A percentile compares a stretch with the other conserved stretches of the same genome.
Conservation (phyloP, 257 asterid species). For the Rubia yunnanensis region DNA sequence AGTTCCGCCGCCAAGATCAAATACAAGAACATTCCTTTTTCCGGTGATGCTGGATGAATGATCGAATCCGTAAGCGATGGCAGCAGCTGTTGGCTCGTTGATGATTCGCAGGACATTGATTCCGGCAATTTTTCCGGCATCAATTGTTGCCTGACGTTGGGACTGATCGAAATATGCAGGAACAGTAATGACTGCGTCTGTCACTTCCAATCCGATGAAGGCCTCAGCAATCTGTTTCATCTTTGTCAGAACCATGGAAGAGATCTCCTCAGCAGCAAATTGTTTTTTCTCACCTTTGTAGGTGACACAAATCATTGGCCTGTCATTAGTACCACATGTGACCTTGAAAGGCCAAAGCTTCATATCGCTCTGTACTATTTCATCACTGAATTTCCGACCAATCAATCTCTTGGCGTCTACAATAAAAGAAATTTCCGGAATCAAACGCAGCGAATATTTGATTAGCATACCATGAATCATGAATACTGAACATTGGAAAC, state of each 20-base stretch:
- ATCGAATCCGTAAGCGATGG: not conserved
- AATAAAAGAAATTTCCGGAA: not conserved
- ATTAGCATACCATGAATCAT: no score
- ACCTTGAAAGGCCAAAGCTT: conserved; percentile 4
- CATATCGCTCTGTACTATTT: not conserved
- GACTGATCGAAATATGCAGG: not conserved
- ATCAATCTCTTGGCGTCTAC: conserved; percentile 3
- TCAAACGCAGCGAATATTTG: no score
- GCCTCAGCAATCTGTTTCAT: not conserved
- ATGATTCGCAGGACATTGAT: not conserved
- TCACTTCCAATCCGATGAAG: not conserved
- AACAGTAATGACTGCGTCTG: not conserved
- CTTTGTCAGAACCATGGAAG: not conserved
- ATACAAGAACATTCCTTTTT: not conserved
- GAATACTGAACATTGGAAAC: no score
- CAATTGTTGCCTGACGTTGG: not conserved
- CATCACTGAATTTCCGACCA: not conserved
- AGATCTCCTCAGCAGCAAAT: not conserved
- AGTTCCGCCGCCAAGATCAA: not conserved
- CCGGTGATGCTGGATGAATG: not conserved
- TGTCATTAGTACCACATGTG: not conserved
- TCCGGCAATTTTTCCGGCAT: not conserved
- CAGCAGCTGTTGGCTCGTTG: conserved; percentile 1
- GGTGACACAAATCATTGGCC: not conserved
- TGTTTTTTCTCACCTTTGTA: not conserved